Evolutionary conservation across 2,329 filamentous ascomycete species (phyloP).

Genomic region (Apiospora koreana): DNA sequence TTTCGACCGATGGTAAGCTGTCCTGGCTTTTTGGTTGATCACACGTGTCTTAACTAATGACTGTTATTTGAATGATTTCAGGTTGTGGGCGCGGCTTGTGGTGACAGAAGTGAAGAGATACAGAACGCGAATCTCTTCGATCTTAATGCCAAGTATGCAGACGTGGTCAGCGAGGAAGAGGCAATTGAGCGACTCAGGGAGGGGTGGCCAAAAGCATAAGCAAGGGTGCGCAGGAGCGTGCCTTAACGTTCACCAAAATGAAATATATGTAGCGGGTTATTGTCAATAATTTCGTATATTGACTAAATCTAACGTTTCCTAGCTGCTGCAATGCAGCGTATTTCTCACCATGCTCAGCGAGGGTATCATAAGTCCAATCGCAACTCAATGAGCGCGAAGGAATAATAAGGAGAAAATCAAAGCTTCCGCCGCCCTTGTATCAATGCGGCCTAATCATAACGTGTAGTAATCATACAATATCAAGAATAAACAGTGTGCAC

Average conservation of each 20-base stretch:
- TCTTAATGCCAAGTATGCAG: slow-evolving; percentile 47
- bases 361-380: slow-evolving; percentile 5
- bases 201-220: slow-evolving; percentile 33
- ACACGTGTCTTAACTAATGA: no score
- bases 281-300: background rate
- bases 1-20: slow-evolving; percentile 44
- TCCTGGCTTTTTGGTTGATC: no score
- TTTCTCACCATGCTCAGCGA: background rate
- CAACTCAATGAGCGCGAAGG: background rate
- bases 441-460: background rate
- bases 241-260: background rate
- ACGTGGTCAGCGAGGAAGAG: slow-evolving; percentile 43
- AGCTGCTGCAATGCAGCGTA: background rate
- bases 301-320: background rate
- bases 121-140: slow-evolving; percentile 47
- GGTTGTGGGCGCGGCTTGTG: slow-evolving; percentile 46
- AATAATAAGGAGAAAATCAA: background rate
- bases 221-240: background rate
- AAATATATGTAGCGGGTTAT: background rate
- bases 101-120: slow-evolving; percentile 44
- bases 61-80: no score
- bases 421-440: background rate
- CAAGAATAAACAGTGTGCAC: background rate
- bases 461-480: background rate
- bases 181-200: slow-evolving; percentile 38